Percentiles rank a stretch among this genome's conserved stretches.
Conservation (phyloP, 2,329 filamentous ascomycete genomes). For the Botrytis galanthina region DNA sequence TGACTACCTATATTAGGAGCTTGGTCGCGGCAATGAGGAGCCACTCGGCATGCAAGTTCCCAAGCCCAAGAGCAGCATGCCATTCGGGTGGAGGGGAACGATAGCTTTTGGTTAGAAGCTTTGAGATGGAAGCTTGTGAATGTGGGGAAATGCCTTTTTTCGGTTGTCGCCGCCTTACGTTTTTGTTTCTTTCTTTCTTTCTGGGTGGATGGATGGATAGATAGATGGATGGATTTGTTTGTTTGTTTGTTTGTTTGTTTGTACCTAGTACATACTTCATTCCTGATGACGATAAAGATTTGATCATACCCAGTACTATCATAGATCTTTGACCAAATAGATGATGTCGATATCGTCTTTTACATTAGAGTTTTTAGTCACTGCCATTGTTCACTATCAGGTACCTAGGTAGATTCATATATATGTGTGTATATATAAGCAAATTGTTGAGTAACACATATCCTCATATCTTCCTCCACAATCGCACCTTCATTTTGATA, state of each 20-base stretch:
- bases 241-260: background rate
- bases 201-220: too few species aligned
- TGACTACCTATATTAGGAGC: constrained; percentile 15
- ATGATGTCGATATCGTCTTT: constrained; percentile 11
- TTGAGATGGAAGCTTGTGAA: constrained; percentile 15
- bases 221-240: background rate
- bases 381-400: background rate
- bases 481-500: background rate
- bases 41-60: constrained; percentile 5
- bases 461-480: background rate
- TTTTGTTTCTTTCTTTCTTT: background rate
- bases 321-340: background rate
- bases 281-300: background rate
- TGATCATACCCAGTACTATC: background rate
- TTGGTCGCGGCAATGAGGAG: constrained; percentile 15
- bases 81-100: constrained; percentile 20
- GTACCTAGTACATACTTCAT: background rate
- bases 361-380: background rate
- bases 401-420: background rate
- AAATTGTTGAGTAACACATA: background rate
- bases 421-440: background rate
- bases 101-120: constrained; percentile 6
- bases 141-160: constrained; percentile 15
- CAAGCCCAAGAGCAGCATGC: constrained; percentile 12
- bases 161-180: constrained; percentile 18